phyloP scores from a whole-genome alignment of 2,329 filamentous ascomycete genomes.

The Alternaria novae-zelandiae region DNA sequence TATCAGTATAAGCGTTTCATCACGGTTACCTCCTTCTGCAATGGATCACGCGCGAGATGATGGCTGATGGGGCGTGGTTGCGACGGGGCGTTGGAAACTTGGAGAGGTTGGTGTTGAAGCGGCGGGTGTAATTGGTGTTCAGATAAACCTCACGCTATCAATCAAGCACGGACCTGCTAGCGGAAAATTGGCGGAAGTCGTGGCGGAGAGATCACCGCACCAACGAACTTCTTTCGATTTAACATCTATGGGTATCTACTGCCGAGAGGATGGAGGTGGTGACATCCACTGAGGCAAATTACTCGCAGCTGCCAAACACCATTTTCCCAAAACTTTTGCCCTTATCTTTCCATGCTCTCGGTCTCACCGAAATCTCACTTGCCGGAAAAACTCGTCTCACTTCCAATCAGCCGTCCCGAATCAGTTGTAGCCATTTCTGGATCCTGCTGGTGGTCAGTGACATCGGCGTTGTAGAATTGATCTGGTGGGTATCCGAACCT shows the following conservation, averaged over 20 bases:
- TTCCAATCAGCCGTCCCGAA: not conserved
- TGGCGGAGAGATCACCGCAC: not conserved
- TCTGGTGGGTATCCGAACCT: not conserved
- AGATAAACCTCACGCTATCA: not conserved
- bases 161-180: not conserved
- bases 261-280: not conserved
- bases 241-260: not conserved
- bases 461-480: not conserved
- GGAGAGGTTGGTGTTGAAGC: not conserved
- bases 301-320: not conserved
- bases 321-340: not conserved
- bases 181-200: not conserved
- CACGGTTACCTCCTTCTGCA: conserved; percentile 14
- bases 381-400: not conserved
- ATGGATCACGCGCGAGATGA: conserved; percentile 9
- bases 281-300: not conserved
- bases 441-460: not conserved
- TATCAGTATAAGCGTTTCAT: conserved; percentile 23
- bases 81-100: not conserved
- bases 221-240: not conserved
- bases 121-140: not conserved
- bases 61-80: conserved; percentile 9
- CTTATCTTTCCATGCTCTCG: not conserved
- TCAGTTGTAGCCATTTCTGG: not conserved
- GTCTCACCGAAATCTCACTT: not conserved